Conservation (phyloP, 1,284 basidiomycete species). For the Termitomyces sp. region DNA sequence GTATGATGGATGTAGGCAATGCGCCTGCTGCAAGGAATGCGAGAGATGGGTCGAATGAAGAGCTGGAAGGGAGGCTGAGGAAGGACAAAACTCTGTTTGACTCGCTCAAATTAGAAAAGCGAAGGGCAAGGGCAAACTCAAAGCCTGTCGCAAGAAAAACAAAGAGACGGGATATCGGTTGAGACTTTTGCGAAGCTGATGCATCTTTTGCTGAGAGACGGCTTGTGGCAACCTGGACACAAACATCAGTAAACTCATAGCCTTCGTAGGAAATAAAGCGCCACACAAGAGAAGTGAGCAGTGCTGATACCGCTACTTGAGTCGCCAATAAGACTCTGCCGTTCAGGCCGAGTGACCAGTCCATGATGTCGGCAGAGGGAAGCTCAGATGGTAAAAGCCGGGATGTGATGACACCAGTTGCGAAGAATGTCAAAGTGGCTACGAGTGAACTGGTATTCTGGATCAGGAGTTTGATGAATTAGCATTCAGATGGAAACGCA, state of each 20-base stretch:
- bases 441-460: constrained; percentile 24
- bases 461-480: neutral
- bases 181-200: constrained; percentile 5
- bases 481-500: constrained; percentile 20
- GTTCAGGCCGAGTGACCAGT: constrained; percentile 34
- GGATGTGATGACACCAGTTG: constrained; percentile 43
- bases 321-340: constrained; percentile 32
- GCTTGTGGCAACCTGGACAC: constrained; percentile 7
- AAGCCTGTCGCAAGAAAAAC: constrained; percentile 41
- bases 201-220: neutral
- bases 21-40: constrained; percentile 45
- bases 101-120: constrained; percentile 51
- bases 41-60: constrained; percentile 51
- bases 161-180: constrained; percentile 25
- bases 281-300: constrained; percentile 33
- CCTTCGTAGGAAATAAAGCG: neutral
- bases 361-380: constrained; percentile 21
- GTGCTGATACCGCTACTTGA: constrained; percentile 28
- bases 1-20: constrained; percentile 34
- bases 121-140: constrained; percentile 54
- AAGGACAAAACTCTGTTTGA: constrained; percentile 51
- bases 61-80: constrained; percentile 43
- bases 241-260: neutral
- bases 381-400: constrained; percentile 33
- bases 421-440: constrained; percentile 50